phyloP scores from a whole-genome alignment of 2,329 filamentous ascomycete species.

The Fusarium poae region DNA sequence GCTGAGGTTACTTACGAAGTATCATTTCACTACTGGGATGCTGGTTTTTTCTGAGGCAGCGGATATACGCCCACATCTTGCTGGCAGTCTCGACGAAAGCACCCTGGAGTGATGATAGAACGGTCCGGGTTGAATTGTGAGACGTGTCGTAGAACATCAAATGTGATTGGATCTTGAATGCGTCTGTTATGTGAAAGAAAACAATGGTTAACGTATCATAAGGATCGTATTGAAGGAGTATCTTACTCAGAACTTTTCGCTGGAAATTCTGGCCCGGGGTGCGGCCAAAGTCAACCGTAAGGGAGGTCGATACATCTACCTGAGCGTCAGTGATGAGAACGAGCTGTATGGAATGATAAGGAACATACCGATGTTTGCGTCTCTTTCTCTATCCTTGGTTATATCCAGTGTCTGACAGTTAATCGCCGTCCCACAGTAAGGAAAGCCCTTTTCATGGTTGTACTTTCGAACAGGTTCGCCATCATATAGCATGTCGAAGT shows the following conservation, averaged over 20 bases:
- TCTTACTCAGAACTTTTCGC: conserved; percentile 79
- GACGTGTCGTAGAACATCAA: conserved; percentile 84
- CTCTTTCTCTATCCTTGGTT: conserved; percentile 72
- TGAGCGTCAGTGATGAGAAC: conserved; percentile 1
- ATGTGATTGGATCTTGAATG: conserved; percentile 88
- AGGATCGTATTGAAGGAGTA: background rate
- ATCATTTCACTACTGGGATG: conserved; percentile 72
- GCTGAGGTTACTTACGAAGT: conserved; percentile 64
- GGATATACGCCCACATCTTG: conserved; percentile 75
- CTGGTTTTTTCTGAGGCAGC: conserved; percentile 68
- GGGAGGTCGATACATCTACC: conserved; percentile 70
- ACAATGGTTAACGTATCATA: conserved; percentile 3
- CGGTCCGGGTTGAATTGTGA: conserved; percentile 78
- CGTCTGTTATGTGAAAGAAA: conserved; percentile 55
- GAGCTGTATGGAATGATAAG: background rate
- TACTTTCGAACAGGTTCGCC: conserved; percentile 65
- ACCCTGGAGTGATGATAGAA: conserved; percentile 80
- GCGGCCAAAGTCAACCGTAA: conserved; percentile 83
- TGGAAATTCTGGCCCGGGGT: conserved; percentile 82
- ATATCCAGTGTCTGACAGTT: conserved; percentile 81
- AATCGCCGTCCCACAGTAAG: conserved; percentile 88
- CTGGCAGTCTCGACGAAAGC: conserved; percentile 82
- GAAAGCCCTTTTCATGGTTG: conserved; percentile 68
- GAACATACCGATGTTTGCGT: conserved; percentile 63
- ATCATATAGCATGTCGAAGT: conserved; percentile 77